Percentiles rank a stretch among this genome's conserved stretches.
phyloP scores from a whole-genome alignment of 1,284 basidiomycete genomes.

The Naganishia albida region DNA sequence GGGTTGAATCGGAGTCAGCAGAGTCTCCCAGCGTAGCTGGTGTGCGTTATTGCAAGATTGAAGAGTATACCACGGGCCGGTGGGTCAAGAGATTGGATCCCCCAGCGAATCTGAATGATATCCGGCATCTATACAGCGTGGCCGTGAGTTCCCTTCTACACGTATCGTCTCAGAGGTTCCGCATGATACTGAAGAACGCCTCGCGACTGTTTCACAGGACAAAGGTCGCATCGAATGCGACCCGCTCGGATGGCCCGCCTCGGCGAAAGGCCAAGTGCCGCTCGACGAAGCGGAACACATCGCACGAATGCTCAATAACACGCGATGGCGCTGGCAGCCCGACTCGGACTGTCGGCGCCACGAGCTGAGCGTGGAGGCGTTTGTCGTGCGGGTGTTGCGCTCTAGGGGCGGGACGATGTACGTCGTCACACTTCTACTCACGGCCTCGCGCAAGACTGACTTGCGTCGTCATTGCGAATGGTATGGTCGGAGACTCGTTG shows the following conservation, averaged over 20 bases:
- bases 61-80: constrained; percentile 18
- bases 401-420: constrained; percentile 24
- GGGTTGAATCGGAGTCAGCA: not conserved
- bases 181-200: no score
- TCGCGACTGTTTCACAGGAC: not conserved
- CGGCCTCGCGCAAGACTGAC: not conserved
- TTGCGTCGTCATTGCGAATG: not conserved
- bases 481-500: constrained; percentile 28
- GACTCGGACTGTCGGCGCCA: not conserved
- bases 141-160: constrained; percentile 18
- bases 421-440: not conserved
- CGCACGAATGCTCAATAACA: constrained; percentile 18
- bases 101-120: constrained; percentile 6
- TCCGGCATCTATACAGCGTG: constrained; percentile 13
- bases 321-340: constrained; percentile 16
- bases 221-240: constrained; percentile 23
- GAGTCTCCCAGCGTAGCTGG: no score
- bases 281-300: constrained; percentile 18
- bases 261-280: constrained; percentile 10
- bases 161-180: not conserved
- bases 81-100: constrained; percentile 12
- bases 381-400: constrained; percentile 29
- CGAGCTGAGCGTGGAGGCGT: constrained; percentile 18
- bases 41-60: constrained; percentile 18
- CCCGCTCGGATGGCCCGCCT: constrained; percentile 6